Evolutionary conservation across 2,329 filamentous ascomycete genomes (phyloP), one percentile per base, ranked within the genome.

Genomic region (Exserohilum rostratum): DNA sequence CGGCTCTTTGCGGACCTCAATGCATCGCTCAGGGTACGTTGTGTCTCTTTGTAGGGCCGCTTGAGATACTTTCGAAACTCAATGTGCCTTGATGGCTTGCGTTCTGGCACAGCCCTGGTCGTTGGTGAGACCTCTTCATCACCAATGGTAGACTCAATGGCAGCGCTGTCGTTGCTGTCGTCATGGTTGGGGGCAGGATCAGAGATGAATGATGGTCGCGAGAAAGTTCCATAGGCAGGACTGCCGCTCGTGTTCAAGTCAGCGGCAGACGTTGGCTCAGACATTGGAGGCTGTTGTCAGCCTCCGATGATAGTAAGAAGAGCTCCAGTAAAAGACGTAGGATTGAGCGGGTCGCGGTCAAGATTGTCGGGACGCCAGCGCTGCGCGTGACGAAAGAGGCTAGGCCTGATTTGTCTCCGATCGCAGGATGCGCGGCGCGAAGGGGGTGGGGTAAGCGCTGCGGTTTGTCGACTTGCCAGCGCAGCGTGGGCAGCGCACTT

Each of bases 1-100:
- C 78, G 66, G 27, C 76, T 74, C 35, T 77, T 71, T n/a, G 76
- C 75, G 12, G 76, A 66, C 27, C 72, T 61, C 46, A 76, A 56
- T 11, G 73, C 74, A 60, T 76, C 72, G 56, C 72, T 75, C 48
- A 76, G 52, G 15, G 68, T 75, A 18, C 72, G 65, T 47, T 74
- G 70, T 22, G 53, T 69, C 9, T 69, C 63, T 5, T 58, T 53
- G 60, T 74, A 67, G 5, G 72, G 72, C n/a, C 72, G 63, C 33
- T 66, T 62, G 22, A 73, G 54, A 48, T 70, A 71, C 40, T 72
- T 68, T 10, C 70, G 60, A 15, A 74, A 69, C 18, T 66, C 66
- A 38, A 74, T 73, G 48, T 74, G 71, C 43, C 61, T 48, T 35
- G 64, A 67, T 5, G 58, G 45, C 44, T 65, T 54, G 17, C 64